Percentiles rank a stretch among this genome's conserved stretches.
Evolutionary conservation across 2,329 filamentous ascomycete species (phyloP).

Genomic region (Fusarium gaditjirri): DNA sequence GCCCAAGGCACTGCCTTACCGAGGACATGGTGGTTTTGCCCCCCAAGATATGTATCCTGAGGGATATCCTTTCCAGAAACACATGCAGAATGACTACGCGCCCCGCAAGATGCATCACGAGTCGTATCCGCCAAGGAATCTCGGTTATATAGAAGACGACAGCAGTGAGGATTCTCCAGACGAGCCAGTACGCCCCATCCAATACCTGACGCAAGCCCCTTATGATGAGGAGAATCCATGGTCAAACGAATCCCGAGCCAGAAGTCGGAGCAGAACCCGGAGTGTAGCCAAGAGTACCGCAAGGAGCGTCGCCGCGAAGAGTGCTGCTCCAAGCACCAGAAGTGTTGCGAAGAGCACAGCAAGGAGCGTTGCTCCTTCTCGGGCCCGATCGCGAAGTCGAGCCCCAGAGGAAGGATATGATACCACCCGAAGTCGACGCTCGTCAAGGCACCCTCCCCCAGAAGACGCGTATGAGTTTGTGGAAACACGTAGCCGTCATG

Average conservation of each 20-base stretch:
- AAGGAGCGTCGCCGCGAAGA: slow-evolving; percentile 28
- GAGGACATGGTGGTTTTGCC: slow-evolving; percentile 34
- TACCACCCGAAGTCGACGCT: slow-evolving; percentile 52
- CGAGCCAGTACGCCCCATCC: slow-evolving; percentile 29
- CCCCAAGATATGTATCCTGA: slow-evolving; percentile 37
- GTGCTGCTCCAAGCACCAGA: slow-evolving; percentile 33
- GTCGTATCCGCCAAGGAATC: slow-evolving; percentile 35
- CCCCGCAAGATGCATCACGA: slow-evolving; percentile 40
- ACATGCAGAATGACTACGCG: slow-evolving; percentile 33
- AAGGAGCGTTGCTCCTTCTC: slow-evolving; percentile 37
- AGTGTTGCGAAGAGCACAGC: slow-evolving; percentile 36
- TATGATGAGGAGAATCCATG: slow-evolving; percentile 35
- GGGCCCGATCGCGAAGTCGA: slow-evolving; percentile 44
- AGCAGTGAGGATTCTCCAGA: slow-evolving; percentile 42
- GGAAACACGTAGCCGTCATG: slow-evolving; percentile 37
- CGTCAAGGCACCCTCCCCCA: slow-evolving; percentile 49
- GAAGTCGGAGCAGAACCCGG: slow-evolving; percentile 34
- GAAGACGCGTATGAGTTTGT: slow-evolving; percentile 33
- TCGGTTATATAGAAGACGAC: slow-evolving; percentile 43
- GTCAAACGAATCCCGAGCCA: slow-evolving; percentile 16
- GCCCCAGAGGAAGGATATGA: slow-evolving; percentile 49
- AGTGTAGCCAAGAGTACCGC: slow-evolving; percentile 32
- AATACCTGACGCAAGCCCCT: slow-evolving; percentile 41
- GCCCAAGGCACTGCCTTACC: slow-evolving; percentile 37
- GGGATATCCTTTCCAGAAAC: slow-evolving; percentile 37